Evolutionary conservation across 2,329 filamentous ascomycete species (phyloP), one percentile per base, ranked within the genome.

Genomic region (Phialocephala sp.): DNA sequence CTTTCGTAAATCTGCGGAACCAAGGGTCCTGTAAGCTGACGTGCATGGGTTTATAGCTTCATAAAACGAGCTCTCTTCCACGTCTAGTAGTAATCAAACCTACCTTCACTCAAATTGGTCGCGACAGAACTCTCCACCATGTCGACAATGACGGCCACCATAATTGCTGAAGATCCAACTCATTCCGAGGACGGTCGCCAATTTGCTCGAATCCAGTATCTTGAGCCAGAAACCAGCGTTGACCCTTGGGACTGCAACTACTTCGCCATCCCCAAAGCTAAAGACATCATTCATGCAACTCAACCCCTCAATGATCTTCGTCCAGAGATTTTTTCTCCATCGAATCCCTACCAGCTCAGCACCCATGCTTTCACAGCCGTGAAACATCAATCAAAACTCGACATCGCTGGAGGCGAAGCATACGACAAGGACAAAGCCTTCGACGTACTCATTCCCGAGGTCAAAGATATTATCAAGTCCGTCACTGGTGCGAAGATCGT

Each of bases 231-330:
- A 37, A 54, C 55, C 4, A 52, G 20, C 20, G 39, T 52, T 11
- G 55, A 59, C 32, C 61, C 61, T 9, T 63, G 61, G 56, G 41
- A 63, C 35, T 63, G 61, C 22, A 41, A 63, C 6, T 63, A 63
- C 22, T 58, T 59, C 32, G 39, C 54, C 18, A 22, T 58, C 43
- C 61, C 61, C 6, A 8, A 22, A 14, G 52, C 61, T 5, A 57
- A 50, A 52, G 55, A 47, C 24, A 24, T 54, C n/a, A 59, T 58
- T 27, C 54, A 59, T 36, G 24, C 24, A 35, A 32, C 36, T 4
- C 61, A 58, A 41, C 61, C 55, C 3, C 54, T 63, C 18, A 57
- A 12, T 18, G 54, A 63, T 22, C 55, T 63, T n/a, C 54, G 61
- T 52, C 54, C 61, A 3, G 41, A 58, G 22, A 59, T 59, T 20